Evolutionary conservation across 108 stramenopile genomes (phyloP).

Genomic region (Epipyxis sp.): DNA sequence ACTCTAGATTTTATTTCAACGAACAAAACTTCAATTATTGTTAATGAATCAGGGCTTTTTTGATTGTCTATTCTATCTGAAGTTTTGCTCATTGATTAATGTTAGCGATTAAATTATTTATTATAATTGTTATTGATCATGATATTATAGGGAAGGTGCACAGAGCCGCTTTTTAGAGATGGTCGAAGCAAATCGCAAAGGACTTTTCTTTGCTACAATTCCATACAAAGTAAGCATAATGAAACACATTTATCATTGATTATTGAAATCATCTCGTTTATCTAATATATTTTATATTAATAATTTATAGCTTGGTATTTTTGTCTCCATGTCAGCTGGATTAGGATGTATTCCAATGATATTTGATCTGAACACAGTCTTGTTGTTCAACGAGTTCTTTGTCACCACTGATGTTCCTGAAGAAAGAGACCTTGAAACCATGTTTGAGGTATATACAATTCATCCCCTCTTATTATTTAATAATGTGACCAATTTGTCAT

Average conservation of each 20-base stretch:
- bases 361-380: conserved; percentile 64
- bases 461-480: neutral
- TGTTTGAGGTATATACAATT: conserved; percentile 65
- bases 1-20: too few species aligned
- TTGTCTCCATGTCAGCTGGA: conserved; percentile 51
- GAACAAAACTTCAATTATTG: neutral
- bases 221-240: too few species aligned
- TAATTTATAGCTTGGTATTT: conserved; percentile 66
- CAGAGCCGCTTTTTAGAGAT: conserved; percentile 36
- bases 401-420: conserved; percentile 77
- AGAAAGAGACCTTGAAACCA: conserved; percentile 70
- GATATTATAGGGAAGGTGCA: conserved; percentile 3
- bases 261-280: too few species aligned
- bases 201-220: conserved; percentile 52
- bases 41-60: neutral
- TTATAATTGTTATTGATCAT: too few species aligned
- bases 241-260: too few species aligned
- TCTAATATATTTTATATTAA: too few species aligned
- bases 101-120: too few species aligned
- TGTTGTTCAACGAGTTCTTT: conserved; percentile 71
- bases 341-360: conserved; percentile 65
- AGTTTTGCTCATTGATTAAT: too few species aligned
- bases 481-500: neutral
- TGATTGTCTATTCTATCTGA: too few species aligned
- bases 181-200: conserved; percentile 53